A percentile compares a stretch with the other conserved stretches of the same genome.
Evolutionary conservation across 805 yeast genomes (phyloP).

Genomic region (Metschnikowia noctiluminum): DNA sequence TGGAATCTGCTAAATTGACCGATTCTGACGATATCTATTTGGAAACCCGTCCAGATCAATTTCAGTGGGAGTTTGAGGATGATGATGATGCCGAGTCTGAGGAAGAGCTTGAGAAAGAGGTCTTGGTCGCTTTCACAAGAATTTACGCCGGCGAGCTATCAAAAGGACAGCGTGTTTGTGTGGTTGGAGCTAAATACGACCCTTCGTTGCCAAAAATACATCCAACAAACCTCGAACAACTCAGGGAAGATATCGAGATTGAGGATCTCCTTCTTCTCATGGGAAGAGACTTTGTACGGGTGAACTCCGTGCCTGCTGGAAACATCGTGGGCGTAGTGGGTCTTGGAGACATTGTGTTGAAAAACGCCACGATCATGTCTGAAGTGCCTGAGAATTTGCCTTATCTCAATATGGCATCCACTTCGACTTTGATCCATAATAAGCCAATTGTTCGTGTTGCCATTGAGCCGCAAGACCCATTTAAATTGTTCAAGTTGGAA

Average conservation of each 20-base stretch:
- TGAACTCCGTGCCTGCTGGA: constrained; percentile 87
- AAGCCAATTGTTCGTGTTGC: constrained; percentile 95
- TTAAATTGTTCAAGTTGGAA: constrained; percentile 70
- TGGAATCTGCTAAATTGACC: constrained; percentile 20
- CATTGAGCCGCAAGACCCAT: constrained; percentile 88
- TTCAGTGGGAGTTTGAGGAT: constrained; percentile 48
- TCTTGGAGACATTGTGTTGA: constrained; percentile 73
- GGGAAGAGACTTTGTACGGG: constrained; percentile 85
- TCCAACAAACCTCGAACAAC: constrained; percentile 45
- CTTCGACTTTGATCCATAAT: constrained; percentile 49
- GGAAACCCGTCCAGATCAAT: constrained; percentile 31
- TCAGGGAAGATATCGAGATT: constrained; percentile 55
- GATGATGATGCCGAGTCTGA: constrained; percentile 48
- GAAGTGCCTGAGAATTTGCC: constrained; percentile 68
- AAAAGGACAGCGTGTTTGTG: constrained; percentile 70
- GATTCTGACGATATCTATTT: constrained; percentile 29
- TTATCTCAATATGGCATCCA: constrained; percentile 56
- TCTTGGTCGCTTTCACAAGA: constrained; percentile 82
- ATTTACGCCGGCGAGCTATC: constrained; percentile 80
- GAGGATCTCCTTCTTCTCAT: constrained; percentile 75
- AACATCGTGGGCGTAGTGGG: constrained; percentile 94
- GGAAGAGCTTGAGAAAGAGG: constrained; percentile 51
- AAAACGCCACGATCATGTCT: constrained; percentile 77
- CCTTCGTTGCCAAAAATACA: constrained; percentile 45
- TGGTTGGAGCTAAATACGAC: constrained; percentile 84